Evolutionary conservation across 352 stramenopile species (phyloP).

Genomic region (Phytophthora cryptogea): DNA sequence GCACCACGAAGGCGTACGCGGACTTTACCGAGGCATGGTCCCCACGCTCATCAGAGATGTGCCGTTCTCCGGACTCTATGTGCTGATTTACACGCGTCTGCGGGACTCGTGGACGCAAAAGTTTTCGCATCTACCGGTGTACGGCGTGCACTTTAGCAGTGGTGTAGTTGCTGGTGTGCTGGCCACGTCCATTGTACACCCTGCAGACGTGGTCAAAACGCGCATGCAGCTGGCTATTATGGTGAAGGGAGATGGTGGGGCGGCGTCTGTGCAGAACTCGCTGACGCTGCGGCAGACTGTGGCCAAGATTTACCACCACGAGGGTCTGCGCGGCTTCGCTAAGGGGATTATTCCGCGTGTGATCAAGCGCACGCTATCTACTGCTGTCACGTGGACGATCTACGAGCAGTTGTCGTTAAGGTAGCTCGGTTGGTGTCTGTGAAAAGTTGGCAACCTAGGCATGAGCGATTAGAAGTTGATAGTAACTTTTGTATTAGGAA

Average conservation of each 20-base stretch:
- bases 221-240: slow-evolving; percentile 87
- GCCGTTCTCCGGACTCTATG: slow-evolving; percentile 88
- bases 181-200: slow-evolving; percentile 85
- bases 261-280: slow-evolving; percentile 53
- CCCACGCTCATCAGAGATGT: slow-evolving; percentile 88
- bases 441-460: slow-evolving; percentile 1
- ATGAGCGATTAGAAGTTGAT: slow-evolving; percentile 28
- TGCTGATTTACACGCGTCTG: slow-evolving; percentile 83
- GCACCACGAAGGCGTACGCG: slow-evolving; percentile 64
- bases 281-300: slow-evolving; percentile 71
- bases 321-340: slow-evolving; percentile 94
- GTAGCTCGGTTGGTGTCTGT: slow-evolving; percentile 26
- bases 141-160: slow-evolving; percentile 79
- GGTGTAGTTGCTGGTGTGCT: slow-evolving; percentile 76
- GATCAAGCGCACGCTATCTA: slow-evolving; percentile 96
- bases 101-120: slow-evolving; percentile 49
- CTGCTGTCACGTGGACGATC: slow-evolving; percentile 99
- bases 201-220: slow-evolving; percentile 88
- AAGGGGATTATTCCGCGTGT: slow-evolving; percentile 94
- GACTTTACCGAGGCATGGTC: slow-evolving; percentile 86
- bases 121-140: slow-evolving; percentile 51
- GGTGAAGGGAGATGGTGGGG: slow-evolving; percentile 26
- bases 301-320: slow-evolving; percentile 87
- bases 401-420: slow-evolving; percentile 94
- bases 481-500: slow-evolving; percentile 36